phyloP scores from a whole-genome alignment of 2,329 filamentous ascomycete species.

The Alternaria sp. region DNA sequence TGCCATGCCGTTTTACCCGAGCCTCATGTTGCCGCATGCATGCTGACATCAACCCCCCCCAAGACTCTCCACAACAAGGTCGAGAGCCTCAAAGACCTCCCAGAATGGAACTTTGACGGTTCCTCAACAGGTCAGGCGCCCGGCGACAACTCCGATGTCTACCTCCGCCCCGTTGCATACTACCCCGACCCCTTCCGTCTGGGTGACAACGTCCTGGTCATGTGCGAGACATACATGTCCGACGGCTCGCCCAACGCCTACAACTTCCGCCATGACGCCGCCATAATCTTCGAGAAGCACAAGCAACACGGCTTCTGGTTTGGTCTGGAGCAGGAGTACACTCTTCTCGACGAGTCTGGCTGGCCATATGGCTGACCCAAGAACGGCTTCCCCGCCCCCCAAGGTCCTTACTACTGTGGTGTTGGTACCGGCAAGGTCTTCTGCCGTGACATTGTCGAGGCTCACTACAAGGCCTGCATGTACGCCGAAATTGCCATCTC shows the following conservation, averaged over 20 bases:
- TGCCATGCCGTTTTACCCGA: slow-evolving; percentile 14
- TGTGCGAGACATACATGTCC: slow-evolving; percentile 92
- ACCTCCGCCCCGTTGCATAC: slow-evolving; percentile 88
- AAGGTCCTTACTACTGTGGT: slow-evolving; percentile 98
- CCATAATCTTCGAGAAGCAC: slow-evolving; percentile 88
- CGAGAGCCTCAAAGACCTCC: slow-evolving; percentile 68
- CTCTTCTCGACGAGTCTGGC: slow-evolving; percentile 82
- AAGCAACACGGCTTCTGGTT: slow-evolving; percentile 91
- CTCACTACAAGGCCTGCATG: slow-evolving; percentile 89
- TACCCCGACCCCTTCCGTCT: slow-evolving; percentile 92
- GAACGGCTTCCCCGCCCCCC: slow-evolving; percentile 88
- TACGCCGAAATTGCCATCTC: slow-evolving; percentile 93
- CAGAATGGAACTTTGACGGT: slow-evolving; percentile 85
- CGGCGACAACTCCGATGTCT: slow-evolving; percentile 96
- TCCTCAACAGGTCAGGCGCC: slow-evolving; percentile 92
- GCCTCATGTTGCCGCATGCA: slow-evolving; percentile 17
- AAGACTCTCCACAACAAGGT: slow-evolving; percentile 71
- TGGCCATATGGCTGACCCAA: slow-evolving; percentile 93
- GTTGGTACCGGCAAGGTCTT: slow-evolving; percentile 97
- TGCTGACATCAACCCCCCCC: slow-evolving; percentile 30
- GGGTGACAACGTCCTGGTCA: slow-evolving; percentile 90
- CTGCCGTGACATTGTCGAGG: slow-evolving; percentile 96
- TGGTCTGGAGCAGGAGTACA: slow-evolving; percentile 98
- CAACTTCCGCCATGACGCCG: slow-evolving; percentile 95
- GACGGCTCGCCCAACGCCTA: slow-evolving; percentile 97